A percentile compares a stretch with the other conserved stretches of the same genome.
These are phyloP conservation scores for Fragaria nilgerrensis DNA, from an alignment of 306 rosid genomes.

Conservation along the genomic window DNA sequence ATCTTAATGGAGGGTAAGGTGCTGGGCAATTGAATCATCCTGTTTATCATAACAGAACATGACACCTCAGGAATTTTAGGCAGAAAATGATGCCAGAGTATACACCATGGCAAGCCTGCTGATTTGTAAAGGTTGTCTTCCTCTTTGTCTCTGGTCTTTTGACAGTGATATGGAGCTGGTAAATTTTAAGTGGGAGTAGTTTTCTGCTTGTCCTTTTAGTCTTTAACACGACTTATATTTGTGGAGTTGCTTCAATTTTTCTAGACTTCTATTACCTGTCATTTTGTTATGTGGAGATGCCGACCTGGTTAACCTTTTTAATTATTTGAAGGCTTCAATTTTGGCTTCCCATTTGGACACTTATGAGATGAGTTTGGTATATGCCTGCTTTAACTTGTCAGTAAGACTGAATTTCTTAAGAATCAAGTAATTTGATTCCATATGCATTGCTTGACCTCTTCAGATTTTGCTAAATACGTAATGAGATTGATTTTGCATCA, in stretches of 20 bases:
- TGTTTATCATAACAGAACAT: background rate
- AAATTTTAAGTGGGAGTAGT: background rate
- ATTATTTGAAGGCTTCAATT: background rate
- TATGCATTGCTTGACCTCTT: background rate
- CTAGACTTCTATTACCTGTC: background rate
- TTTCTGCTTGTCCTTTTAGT: background rate
- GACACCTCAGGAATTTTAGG: background rate
- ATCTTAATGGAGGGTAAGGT: background rate
- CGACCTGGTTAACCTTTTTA: background rate
- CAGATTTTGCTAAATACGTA: background rate
- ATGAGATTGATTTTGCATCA: background rate
- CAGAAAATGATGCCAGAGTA: background rate
- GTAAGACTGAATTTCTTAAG: background rate
- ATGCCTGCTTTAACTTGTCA: constrained; percentile 13
- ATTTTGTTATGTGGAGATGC: background rate
- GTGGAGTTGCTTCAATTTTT: background rate
- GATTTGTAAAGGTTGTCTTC: constrained; percentile 7
- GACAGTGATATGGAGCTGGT: constrained; percentile 4
- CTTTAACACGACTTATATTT: background rate
- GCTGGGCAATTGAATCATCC: background rate
- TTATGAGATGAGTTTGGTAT: background rate
- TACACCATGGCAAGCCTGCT: constrained; percentile 3
- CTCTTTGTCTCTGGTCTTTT: background rate
- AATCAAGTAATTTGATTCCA: constrained; percentile 5
- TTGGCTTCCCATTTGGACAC: constrained; percentile 18